Evolutionary conservation across 2,329 filamentous ascomycete genomes (phyloP).

Genomic region (Hymenoscyphus occultus): DNA sequence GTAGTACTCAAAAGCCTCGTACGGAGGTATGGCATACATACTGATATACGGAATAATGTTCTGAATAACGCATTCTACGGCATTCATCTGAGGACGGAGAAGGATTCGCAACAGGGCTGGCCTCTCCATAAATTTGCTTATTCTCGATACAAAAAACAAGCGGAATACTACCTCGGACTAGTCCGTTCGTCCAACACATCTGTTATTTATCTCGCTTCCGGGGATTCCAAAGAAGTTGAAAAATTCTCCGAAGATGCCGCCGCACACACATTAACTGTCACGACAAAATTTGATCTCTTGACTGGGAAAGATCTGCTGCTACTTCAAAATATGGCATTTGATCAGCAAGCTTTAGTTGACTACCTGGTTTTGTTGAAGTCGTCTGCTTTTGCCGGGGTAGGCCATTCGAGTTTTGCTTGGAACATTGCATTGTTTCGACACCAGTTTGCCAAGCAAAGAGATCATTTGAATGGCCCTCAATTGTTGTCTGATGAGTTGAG

Average conservation of each 20-base stretch:
- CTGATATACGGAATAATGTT: conserved; percentile 14
- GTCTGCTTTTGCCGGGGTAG: conserved; percentile 42
- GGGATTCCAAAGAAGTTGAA: conserved; percentile 38
- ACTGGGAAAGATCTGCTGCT: conserved; percentile 31
- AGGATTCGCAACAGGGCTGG: conserved; percentile 27
- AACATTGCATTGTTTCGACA: conserved; percentile 41
- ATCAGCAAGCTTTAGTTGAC: conserved; percentile 49
- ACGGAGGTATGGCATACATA: conserved; percentile 12
- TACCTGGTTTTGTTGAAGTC: conserved; percentile 47
- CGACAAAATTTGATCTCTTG: conserved; percentile 44
- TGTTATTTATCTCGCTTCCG: conserved; percentile 44
- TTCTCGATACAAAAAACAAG: conserved; percentile 34
- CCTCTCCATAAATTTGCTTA: conserved; percentile 21
- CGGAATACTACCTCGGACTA: conserved; percentile 38
- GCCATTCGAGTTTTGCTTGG: conserved; percentile 46
- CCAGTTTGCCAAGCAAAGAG: conserved; percentile 14
- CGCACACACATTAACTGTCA: conserved; percentile 38
- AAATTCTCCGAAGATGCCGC: conserved; percentile 36
- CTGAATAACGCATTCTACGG: conserved; percentile 24
- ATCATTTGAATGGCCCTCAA: conserved; percentile 21
- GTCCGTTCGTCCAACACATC: conserved; percentile 30
- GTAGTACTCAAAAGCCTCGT: conserved; percentile 20
- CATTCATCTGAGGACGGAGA: conserved; percentile 30
- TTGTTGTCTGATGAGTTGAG: conserved; percentile 25
- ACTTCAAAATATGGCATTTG: conserved; percentile 42